These are phyloP conservation scores for Aspergillus bertholletiae DNA, from an alignment of 495 filamentous ascomycete species.

Conservation along the genomic window DNA sequence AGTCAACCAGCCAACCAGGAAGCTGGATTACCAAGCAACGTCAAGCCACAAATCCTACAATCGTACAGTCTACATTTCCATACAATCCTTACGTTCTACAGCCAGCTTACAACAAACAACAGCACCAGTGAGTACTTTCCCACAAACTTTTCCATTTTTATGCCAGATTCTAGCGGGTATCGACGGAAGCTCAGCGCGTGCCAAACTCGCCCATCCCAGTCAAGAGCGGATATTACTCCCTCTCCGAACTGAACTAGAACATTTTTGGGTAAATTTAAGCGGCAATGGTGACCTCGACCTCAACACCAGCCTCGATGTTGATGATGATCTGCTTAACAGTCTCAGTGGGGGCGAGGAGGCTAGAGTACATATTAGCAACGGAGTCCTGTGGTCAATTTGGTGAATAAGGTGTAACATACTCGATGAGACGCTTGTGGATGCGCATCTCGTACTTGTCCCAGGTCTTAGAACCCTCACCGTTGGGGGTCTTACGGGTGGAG, in stretches of 20 bases:
- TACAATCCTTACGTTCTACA: neutral
- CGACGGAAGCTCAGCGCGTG: slow-evolving; percentile 16
- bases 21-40: too few relatives aligned
- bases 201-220: slow-evolving; percentile 15
- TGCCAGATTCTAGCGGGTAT: slow-evolving; percentile 37
- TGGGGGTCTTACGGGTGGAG: slow-evolving; percentile 94
- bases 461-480: slow-evolving; percentile 99
- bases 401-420: slow-evolving; percentile 51
- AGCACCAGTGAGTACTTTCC: slow-evolving; percentile 11
- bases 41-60: too few relatives aligned
- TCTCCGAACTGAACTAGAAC: slow-evolving; percentile 14
- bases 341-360: slow-evolving; percentile 95
- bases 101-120: too few relatives aligned
- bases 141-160: slow-evolving; percentile 38
- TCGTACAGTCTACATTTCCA: too few relatives aligned
- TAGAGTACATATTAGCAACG: slow-evolving; percentile 25
- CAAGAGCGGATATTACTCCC: slow-evolving; percentile 14
- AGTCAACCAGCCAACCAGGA: neutral
- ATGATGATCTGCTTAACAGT: slow-evolving; percentile 99
- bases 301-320: slow-evolving; percentile 99
- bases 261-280: slow-evolving; percentile 58
- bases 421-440: slow-evolving; percentile 97
- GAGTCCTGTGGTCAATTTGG: neutral
- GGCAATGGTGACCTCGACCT: slow-evolving; percentile 99
- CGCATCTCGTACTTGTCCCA: slow-evolving; percentile 99